Percentiles rank a stretch among this genome's conserved stretches.
Evolutionary conservation across 1,139 yeast genomes (phyloP).

Genomic region (Candida smagusa): DNA sequence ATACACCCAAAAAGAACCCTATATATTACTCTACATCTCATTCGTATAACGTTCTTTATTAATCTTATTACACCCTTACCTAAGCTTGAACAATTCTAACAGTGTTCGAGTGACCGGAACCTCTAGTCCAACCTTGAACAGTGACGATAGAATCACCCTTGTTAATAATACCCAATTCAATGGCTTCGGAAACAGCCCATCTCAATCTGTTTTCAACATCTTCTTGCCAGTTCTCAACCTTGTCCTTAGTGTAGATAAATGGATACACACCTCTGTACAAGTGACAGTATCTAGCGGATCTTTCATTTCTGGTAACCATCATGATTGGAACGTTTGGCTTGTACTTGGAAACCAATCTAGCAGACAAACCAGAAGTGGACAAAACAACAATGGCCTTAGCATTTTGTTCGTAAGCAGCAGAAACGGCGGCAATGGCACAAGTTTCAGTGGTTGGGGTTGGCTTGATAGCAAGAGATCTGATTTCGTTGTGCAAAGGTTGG

Average conservation of each 20-base stretch:
- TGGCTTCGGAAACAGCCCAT: constrained; percentile 91
- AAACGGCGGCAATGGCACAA: constrained; percentile 94
- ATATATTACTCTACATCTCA: too few relatives aligned
- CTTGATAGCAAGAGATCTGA: constrained; percentile 78
- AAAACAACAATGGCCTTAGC: constrained; percentile 97
- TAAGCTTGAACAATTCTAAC: constrained; percentile 68
- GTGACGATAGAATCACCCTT: constrained; percentile 91
- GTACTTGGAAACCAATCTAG: constrained; percentile 95
- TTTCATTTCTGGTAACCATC: constrained; percentile 95
- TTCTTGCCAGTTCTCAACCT: constrained; percentile 86
- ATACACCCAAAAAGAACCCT: too few relatives aligned
- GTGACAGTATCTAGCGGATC: constrained; percentile 93
- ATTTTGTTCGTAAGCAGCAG: constrained; percentile 92
- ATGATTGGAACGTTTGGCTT: constrained; percentile 96
- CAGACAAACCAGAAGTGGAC: constrained; percentile 92
- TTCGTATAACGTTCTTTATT: background rate
- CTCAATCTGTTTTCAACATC: constrained; percentile 95
- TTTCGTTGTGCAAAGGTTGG: constrained; percentile 81
- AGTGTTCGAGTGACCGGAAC: constrained; percentile 98
- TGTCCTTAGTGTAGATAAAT: constrained; percentile 70
- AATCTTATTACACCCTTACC: constrained; percentile 4
- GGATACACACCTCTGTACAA: constrained; percentile 99
- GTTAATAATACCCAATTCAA: constrained; percentile 77
- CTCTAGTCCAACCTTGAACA: constrained; percentile 99
- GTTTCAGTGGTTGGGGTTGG: constrained; percentile 97